Evolutionary conservation across 2,329 filamentous ascomycete genomes (phyloP).

Genomic region (Aspergillus hiratsukae): DNA sequence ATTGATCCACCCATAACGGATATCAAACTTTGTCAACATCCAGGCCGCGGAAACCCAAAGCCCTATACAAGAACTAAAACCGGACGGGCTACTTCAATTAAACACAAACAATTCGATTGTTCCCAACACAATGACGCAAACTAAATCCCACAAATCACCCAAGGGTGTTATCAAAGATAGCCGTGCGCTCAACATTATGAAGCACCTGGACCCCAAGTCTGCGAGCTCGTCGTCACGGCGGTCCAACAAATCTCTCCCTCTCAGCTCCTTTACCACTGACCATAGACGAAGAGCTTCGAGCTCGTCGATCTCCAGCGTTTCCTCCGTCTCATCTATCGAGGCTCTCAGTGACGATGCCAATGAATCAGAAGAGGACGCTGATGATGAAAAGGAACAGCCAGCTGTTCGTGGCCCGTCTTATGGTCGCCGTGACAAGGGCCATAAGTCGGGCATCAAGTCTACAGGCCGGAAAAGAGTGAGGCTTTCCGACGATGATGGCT

Average conservation of each 20-base stretch:
- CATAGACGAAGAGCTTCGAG: slow-evolving; percentile 33
- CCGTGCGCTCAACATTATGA: slow-evolving; percentile 13
- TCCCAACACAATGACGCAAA: slow-evolving; percentile 21
- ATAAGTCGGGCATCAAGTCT: slow-evolving; percentile 39
- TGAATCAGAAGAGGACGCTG: slow-evolving; percentile 37
- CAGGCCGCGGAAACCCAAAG: slow-evolving; percentile 1
- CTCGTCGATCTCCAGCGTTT: slow-evolving; percentile 36
- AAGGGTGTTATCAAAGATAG: slow-evolving; percentile 23
- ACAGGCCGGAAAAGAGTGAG: slow-evolving; percentile 31
- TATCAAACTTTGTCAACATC: slow-evolving; percentile 16
- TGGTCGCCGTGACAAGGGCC: slow-evolving; percentile 29
- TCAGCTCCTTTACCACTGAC: slow-evolving; percentile 19
- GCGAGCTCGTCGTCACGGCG: slow-evolving; percentile 21
- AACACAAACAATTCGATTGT: slow-evolving; percentile 15
- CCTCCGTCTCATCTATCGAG: slow-evolving; percentile 32
- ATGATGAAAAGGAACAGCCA: slow-evolving; percentile 42
- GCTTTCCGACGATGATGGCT: slow-evolving; percentile 31
- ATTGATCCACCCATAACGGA: slow-evolving; percentile 14
- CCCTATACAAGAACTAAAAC: slow-evolving; percentile 2
- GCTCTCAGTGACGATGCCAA: slow-evolving; percentile 35
- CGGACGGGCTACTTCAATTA: not conserved
- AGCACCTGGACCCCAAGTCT: slow-evolving; percentile 22
- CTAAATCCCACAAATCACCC: slow-evolving; percentile 23
- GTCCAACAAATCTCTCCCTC: slow-evolving; percentile 20
- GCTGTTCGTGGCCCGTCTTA: slow-evolving; percentile 41